Percentiles rank a stretch among this genome's conserved stretches.
Conservation (phyloP, 768 basidiomycete genomes). For the Termitomyces sp. region DNA sequence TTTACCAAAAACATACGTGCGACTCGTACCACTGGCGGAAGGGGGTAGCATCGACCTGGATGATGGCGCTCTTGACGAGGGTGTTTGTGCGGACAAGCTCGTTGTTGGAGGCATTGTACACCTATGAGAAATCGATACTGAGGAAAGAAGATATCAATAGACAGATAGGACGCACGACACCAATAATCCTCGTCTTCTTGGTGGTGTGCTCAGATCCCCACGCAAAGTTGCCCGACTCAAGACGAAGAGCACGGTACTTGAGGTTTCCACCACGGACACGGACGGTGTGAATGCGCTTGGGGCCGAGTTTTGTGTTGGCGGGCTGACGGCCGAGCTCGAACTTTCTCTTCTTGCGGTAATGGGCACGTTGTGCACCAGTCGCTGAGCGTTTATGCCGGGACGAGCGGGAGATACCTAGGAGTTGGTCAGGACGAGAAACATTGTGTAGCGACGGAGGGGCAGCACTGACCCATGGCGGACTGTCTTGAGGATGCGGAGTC, state of each 20-base stretch:
- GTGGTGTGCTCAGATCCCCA: constrained; percentile 97
- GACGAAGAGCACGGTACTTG: constrained; percentile 95
- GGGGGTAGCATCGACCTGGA: constrained; percentile 97
- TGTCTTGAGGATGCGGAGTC: constrained; percentile 67
- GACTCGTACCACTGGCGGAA: constrained; percentile 99
- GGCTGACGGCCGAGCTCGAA: constrained; percentile 99
- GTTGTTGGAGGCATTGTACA: constrained; percentile 99
- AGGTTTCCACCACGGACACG: constrained; percentile 94
- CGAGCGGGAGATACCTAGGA: constrained; percentile 90
- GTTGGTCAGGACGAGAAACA: constrained; percentile 14
- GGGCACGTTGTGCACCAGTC: constrained; percentile 87
- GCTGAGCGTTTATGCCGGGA: constrained; percentile 97
- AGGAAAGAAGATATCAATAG: constrained; percentile 3
- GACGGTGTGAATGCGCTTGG: constrained; percentile 94
- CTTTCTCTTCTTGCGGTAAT: constrained; percentile 99
- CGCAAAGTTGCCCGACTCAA: constrained; percentile 97
- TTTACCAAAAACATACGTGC: constrained; percentile 63
- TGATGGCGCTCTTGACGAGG: constrained; percentile 93
- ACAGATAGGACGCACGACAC: constrained; percentile 68
- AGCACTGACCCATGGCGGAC: constrained; percentile 72
- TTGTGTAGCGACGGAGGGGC: constrained; percentile 18
- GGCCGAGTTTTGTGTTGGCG: constrained; percentile 94
- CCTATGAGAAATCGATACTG: constrained; percentile 40
- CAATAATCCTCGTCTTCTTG: constrained; percentile 93
- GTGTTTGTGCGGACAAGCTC: constrained; percentile 99